Evolutionary conservation across 2,329 filamentous ascomycete genomes (phyloP).

Genomic region (Davidsoniella eucalypti): DNA sequence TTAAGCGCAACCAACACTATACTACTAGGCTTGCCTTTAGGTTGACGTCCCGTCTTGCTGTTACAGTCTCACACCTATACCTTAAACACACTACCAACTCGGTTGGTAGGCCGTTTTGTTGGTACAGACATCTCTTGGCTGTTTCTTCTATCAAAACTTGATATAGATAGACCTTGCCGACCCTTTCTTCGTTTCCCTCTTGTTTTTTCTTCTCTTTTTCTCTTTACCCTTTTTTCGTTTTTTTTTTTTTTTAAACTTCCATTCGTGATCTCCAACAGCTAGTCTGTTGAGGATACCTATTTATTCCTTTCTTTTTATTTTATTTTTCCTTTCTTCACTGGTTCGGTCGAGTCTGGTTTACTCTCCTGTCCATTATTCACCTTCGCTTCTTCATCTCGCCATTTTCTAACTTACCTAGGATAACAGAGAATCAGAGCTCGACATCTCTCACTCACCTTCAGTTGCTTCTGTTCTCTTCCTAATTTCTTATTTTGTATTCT

Average conservation of each 20-base stretch:
- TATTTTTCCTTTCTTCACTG: conserved; percentile 13
- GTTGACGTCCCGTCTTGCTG: not conserved
- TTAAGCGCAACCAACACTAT: no score
- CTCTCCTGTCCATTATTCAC: conserved; percentile 12
- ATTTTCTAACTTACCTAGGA: not conserved
- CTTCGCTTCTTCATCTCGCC: conserved; percentile 9
- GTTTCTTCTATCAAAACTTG: not conserved
- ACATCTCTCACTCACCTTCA: not conserved
- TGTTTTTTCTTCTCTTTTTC: conserved; percentile 19
- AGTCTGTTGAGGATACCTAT: conserved; percentile 28
- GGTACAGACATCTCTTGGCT: not conserved
- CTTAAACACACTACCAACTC: no score
- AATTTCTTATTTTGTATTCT: conserved; percentile 13
- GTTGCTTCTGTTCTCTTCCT: conserved; percentile 1
- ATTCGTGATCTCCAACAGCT: conserved; percentile 21
- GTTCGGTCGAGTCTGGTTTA: conserved; percentile 12
- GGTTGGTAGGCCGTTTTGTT: no score
- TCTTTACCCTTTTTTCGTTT: conserved; percentile 19
- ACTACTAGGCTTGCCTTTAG: not conserved
- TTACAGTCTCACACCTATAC: no score
- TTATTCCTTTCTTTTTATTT: conserved; percentile 17
- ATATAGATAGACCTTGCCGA: not conserved
- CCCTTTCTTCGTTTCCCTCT: conserved; percentile 15
- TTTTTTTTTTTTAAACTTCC: conserved; percentile 17
- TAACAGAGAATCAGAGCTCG: no score